These are phyloP conservation scores for Trametes maxima DNA, from an alignment of 768 basidiomycete genomes.

Conservation along the genomic window DNA sequence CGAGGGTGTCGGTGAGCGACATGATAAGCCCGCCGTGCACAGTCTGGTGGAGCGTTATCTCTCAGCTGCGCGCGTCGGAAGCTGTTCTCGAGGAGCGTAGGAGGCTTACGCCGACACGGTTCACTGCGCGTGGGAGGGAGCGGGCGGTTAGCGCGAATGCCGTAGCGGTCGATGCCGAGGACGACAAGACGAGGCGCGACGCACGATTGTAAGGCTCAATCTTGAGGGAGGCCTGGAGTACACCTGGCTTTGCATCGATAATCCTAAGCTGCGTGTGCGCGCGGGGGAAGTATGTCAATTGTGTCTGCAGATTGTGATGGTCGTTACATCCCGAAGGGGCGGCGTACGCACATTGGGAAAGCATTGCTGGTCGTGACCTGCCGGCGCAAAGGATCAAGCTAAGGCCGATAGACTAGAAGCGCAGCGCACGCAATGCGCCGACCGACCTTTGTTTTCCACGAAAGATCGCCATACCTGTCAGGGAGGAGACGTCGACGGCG, in stretches of 20 bases:
- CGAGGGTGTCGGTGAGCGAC: slow-evolving; percentile 82
- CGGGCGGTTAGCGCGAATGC: background rate
- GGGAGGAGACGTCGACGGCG: slow-evolving; percentile 3
- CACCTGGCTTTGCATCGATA: slow-evolving; percentile 68
- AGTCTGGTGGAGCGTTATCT: slow-evolving; percentile 35
- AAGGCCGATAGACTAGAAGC: background rate
- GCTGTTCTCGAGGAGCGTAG: background rate
- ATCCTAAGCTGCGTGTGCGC: slow-evolving; percentile 56
- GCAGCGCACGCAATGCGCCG: background rate
- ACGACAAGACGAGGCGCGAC: background rate
- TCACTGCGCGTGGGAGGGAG: slow-evolving; percentile 49
- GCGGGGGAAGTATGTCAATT: background rate
- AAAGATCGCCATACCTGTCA: slow-evolving; percentile 82
- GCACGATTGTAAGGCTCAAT: slow-evolving; percentile 75
- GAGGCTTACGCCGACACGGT: slow-evolving; percentile 69
- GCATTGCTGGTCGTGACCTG: slow-evolving; percentile 80
- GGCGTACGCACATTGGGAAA: slow-evolving; percentile 67
- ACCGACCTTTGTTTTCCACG: slow-evolving; percentile 66
- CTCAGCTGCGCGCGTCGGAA: background rate
- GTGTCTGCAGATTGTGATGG: too few species aligned
- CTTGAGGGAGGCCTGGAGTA: slow-evolving; percentile 66
- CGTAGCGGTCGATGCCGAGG: background rate
- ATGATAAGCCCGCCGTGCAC: slow-evolving; percentile 83
- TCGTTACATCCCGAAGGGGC: too few species aligned
- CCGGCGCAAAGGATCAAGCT: slow-evolving; percentile 5